Evolutionary conservation across 129 eudicot species (phyloP).

Genomic region (Flaveria brownii): DNA sequence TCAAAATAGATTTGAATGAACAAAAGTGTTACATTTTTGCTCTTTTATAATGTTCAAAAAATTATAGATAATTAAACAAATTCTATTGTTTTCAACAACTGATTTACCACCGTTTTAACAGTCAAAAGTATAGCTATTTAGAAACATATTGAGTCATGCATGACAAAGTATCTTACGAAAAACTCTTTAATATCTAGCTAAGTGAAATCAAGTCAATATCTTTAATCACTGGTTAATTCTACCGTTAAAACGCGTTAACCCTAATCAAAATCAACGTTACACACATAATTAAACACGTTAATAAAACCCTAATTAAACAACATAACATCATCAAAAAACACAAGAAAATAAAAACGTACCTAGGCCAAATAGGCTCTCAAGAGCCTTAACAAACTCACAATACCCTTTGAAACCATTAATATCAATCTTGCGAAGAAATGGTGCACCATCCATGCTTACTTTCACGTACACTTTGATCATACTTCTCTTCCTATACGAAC

Average conservation of each 20-base stretch:
- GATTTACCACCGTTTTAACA: background rate
- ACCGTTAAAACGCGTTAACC: background rate
- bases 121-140: background rate
- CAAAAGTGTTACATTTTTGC: background rate
- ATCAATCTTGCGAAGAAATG: conserved; percentile 14
- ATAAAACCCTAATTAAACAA: background rate
- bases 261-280: background rate
- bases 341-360: conserved; percentile 9
- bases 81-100: background rate
- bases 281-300: background rate
- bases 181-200: background rate
- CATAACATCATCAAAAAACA: background rate
- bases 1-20: background rate
- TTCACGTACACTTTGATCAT: conserved; percentile 11
- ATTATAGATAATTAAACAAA: background rate
- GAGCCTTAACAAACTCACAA: conserved; percentile 12
- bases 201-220: background rate
- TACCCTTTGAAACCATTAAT: conserved; percentile 12
- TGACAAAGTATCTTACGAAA: background rate
- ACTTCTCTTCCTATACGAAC: conserved; percentile 8
- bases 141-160: background rate
- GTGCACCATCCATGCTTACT: conserved; percentile 18
- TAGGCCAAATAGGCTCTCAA: conserved; percentile 12
- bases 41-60: background rate
- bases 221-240: background rate